These are phyloP conservation scores for Floccularia luteovirens DNA, from an alignment of 768 basidiomycete genomes.

Conservation along the genomic window DNA sequence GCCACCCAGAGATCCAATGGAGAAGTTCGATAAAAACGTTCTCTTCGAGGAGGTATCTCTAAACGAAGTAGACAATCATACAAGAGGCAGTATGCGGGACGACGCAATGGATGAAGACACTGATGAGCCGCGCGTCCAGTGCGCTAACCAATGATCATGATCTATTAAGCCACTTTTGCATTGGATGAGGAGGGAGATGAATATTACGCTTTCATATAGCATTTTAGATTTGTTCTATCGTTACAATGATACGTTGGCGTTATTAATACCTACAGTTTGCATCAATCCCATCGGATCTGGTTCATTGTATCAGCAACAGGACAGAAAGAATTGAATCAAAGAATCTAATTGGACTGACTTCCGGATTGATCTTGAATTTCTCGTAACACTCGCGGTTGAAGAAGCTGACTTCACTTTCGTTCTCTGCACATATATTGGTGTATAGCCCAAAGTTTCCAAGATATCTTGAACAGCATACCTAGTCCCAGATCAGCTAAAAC, in stretches of 20 bases:
- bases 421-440: constrained; percentile 46
- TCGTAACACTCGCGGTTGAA: constrained; percentile 78
- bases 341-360: constrained; percentile 34
- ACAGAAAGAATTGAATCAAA: background rate
- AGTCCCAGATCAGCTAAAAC: constrained; percentile 67
- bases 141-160: constrained; percentile 81
- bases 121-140: constrained; percentile 93
- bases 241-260: constrained; percentile 27
- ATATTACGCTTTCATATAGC: background rate
- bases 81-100: constrained; percentile 44
- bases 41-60: constrained; percentile 80
- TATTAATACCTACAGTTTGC: constrained; percentile 26
- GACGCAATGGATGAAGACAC: constrained; percentile 93
- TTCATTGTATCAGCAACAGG: background rate
- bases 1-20: constrained; percentile 64
- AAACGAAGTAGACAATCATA: constrained; percentile 69
- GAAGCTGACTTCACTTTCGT: constrained; percentile 93
- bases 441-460: background rate
- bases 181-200: constrained; percentile 1
- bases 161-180: too few species aligned
- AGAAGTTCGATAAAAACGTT: constrained; percentile 59
- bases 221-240: constrained; percentile 12
- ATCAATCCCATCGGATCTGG: constrained; percentile 26
- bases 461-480: constrained; percentile 43
- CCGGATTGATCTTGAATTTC: constrained; percentile 75